A percentile compares a stretch with the other conserved stretches of the same genome.
Conservation (phyloP, 805 yeast genomes). For the Yarrowia deformans region DNA sequence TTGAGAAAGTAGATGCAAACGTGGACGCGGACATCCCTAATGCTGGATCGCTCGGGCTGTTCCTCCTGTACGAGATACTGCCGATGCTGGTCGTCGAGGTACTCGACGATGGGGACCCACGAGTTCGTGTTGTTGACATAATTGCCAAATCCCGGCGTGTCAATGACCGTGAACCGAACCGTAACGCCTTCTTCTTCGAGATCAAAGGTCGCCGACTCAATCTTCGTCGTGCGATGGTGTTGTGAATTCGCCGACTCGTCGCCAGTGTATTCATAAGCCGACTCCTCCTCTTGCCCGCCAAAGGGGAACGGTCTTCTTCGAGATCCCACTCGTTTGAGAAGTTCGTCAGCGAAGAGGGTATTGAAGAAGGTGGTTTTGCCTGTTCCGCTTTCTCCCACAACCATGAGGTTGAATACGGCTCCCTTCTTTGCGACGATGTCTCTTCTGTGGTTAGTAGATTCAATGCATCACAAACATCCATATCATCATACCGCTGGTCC, state of each 20-base stretch:
- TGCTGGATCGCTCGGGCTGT: constrained; percentile 71
- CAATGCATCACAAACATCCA: constrained; percentile 29
- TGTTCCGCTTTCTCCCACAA: constrained; percentile 75
- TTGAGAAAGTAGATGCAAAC: constrained; percentile 89
- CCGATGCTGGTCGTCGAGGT: constrained; percentile 90
- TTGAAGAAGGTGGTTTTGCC: constrained; percentile 81
- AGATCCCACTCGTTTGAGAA: constrained; percentile 55
- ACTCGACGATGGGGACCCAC: constrained; percentile 87
- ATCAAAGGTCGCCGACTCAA: constrained; percentile 58
- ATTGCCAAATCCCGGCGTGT: constrained; percentile 95
- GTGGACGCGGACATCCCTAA: constrained; percentile 81
- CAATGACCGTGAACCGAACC: constrained; percentile 79
- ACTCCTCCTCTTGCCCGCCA: constrained; percentile 58
- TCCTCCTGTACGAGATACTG: constrained; percentile 90
- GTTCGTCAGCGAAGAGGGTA: constrained; percentile 60
- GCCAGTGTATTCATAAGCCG: constrained; percentile 31
- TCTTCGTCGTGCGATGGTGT: constrained; percentile 54
- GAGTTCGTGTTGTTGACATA: constrained; percentile 83
- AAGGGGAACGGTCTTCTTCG: constrained; percentile 63
- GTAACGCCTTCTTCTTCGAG: constrained; percentile 84
- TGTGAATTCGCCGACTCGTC: constrained; percentile 36
- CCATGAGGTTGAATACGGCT: constrained; percentile 75
- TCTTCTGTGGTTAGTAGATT: constrained; percentile 45
- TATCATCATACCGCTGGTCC: constrained; percentile 39
- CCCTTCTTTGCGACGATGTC: constrained; percentile 59